Evolutionary conservation across 495 filamentous ascomycete species (phyloP), one percentile per base, ranked within the genome.

Genomic region (Delitschia confertaspora): DNA sequence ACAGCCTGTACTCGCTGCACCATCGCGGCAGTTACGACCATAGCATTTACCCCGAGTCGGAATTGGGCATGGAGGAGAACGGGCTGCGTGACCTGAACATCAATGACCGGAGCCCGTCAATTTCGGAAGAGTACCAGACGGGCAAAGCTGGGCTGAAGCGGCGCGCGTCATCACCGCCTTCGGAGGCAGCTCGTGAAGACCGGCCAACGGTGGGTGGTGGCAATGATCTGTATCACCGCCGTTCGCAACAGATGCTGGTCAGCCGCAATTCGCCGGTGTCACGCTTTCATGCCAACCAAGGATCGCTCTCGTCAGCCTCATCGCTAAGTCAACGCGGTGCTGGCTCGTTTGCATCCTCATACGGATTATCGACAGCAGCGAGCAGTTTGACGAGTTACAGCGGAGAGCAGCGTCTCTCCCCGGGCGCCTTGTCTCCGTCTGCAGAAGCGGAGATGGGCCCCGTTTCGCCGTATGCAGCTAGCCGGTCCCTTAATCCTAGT

Each of bases 161-260:
- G 45, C 70, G 84, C 40, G 86, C 87, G 18, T 87, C 84, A 2
- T 88, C 85, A 18, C 83, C 85, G 18, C 83, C 79, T 2, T 50
- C 58, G 9, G 66, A 65, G 43, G 42, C 49, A 32, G 30, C 40
- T 7, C 66, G 69, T n/a, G 83, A 85, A 21, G 84, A 87, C 52
- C 63, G 73, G 22, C 69, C 67, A 31, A 58, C 82, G 10, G 64
- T 64, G 30, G 55, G 68, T 19, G 80, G 72, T 42, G 74, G 74
- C 23, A 77, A 73, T 51, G 84, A 91, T 56, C 54, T 79, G 29
- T 73, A 77, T 34, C 74, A 82, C 53, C 71, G 84, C 47, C 74
- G 82, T 7, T 64, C 64, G 23, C 70, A 73, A 29, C 70, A 76
- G 30, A 69, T 67, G 18, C 71, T 80, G 58, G 51, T 71, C 56